Base-by-base conservation (phyloP, 2,329 filamentous ascomycete species). In the Decorospora gaudefroyi region DNA sequence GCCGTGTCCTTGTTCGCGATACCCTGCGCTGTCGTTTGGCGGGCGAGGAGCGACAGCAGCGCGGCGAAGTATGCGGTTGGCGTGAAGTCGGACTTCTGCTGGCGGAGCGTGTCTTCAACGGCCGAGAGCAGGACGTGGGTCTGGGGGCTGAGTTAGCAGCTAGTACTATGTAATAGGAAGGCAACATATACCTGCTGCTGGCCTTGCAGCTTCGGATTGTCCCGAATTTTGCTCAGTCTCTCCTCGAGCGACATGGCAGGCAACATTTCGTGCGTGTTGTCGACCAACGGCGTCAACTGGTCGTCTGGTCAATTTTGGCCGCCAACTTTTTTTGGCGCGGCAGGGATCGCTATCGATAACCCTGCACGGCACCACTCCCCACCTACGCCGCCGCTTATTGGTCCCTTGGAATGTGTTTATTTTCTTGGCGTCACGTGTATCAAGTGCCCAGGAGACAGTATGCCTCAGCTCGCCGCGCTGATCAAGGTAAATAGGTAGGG, bases 171-270 rank as follows among this genome's bases (percentile, higher is more conserved):
- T 36, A 10, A 29, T 28, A 37, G 16, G 11, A 25, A 12, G 70
- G 12, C 10, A 19, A 3, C 15, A 28, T 77, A 59, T 76, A 93
- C 90, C 81, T 91, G 90, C 72, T 95, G 85, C 75, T 96, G 91
- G 71, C 88, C 96, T 73, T 97, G 89, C 64, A 96, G 83, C 74
- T 95, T 96, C 43, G 93, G 93, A 68, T 88, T 73, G 58, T 74
- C 93, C 74, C 93, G 88, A 72, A 97, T 96, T 82, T 95, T 96
- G 76, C 92, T 88, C 70, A 99, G 83, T 78, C 90, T 95, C 78
- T 96, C 92, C 71, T 87, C 84, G 28, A 97, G 76, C 72, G 83
- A 83, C 75, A 76, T 76, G 52, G 53, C 59, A 62, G 51, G 53
- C 51, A 37, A 28, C 33, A n/a, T 49, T 52, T 52, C 37, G 53